Evolutionary conservation across 345 rosid species (phyloP).

Genomic region (Linum tenue): DNA sequence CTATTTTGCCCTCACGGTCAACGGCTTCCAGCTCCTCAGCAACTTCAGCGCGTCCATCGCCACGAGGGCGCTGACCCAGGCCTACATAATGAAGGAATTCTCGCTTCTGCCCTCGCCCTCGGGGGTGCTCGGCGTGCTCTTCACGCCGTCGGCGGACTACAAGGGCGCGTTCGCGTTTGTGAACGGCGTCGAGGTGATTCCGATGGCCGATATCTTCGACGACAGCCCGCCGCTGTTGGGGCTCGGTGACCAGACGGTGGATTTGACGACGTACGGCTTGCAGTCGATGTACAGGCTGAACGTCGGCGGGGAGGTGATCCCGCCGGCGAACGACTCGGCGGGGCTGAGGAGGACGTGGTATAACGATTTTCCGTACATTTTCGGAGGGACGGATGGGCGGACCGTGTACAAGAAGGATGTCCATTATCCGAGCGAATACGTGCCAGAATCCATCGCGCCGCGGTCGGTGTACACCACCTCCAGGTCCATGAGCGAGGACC

Average conservation of each 20-base stretch:
- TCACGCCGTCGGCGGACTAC: constrained; percentile 15
- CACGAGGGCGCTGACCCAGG: constrained; percentile 19
- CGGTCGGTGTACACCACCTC: constrained; percentile 13
- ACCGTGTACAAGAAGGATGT: constrained; percentile 10
- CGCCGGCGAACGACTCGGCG: constrained; percentile 16
- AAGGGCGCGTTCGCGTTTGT: constrained; percentile 15
- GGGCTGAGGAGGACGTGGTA: constrained; percentile 23
- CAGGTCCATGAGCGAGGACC: constrained; percentile 15
- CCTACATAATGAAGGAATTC: constrained; percentile 20
- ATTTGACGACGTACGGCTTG: constrained; percentile 10
- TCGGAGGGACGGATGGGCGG: constrained; percentile 14
- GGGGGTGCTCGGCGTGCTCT: constrained; percentile 11
- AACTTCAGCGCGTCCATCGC: constrained; percentile 24
- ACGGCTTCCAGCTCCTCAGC: constrained; percentile 15
- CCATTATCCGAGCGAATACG: constrained; percentile 10
- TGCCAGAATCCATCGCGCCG: constrained; percentile 15
- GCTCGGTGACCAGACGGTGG: constrained; percentile 8
- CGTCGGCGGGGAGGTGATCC: constrained; percentile 21
- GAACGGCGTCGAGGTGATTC: constrained; percentile 22
- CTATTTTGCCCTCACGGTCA: constrained; percentile 16
- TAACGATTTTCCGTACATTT: constrained; percentile 22
- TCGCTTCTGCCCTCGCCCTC: constrained; percentile 5
- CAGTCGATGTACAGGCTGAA: constrained; percentile 21
- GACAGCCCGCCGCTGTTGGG: constrained; percentile 14
- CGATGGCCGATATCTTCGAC: constrained; percentile 20